Percentiles rank a stretch among this genome's conserved stretches.
phyloP scores from a whole-genome alignment of 2,329 filamentous ascomycete genomes.

The Fusarium anguioides region DNA sequence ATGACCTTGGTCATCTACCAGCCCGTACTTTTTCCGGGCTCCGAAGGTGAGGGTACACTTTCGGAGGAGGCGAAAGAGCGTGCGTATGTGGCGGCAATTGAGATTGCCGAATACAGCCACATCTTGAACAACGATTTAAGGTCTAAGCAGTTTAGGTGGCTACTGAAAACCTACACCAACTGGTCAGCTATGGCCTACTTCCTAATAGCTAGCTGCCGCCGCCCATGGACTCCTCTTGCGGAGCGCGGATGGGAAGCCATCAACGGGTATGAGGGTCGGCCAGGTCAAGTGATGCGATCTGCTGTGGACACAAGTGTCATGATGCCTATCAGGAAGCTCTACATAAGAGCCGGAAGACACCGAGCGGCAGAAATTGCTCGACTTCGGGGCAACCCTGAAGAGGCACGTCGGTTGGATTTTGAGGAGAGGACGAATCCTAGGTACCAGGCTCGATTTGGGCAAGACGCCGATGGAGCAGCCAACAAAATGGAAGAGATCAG shows the following conservation, averaged over 20 bases:
- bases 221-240: slow-evolving; percentile 61
- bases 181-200: slow-evolving; percentile 64
- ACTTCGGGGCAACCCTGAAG: slow-evolving; percentile 60
- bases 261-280: slow-evolving; percentile 52
- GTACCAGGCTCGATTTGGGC: slow-evolving; percentile 58
- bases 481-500: slow-evolving; percentile 58
- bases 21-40: slow-evolving; percentile 72
- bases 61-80: slow-evolving; percentile 73
- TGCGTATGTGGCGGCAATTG: slow-evolving; percentile 77
- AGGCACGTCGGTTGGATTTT: slow-evolving; percentile 61
- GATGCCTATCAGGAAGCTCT: slow-evolving; percentile 65
- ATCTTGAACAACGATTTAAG: slow-evolving; percentile 70
- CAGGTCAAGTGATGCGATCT: slow-evolving; percentile 58
- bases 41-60: slow-evolving; percentile 64
- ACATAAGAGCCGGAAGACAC: slow-evolving; percentile 63
- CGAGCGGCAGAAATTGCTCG: slow-evolving; percentile 63
- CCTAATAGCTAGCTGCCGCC: slow-evolving; percentile 58
- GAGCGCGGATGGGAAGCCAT: slow-evolving; percentile 64
- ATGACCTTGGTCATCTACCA: slow-evolving; percentile 83
- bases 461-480: slow-evolving; percentile 60
- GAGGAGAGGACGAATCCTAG: slow-evolving; percentile 59
- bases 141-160: slow-evolving; percentile 60
- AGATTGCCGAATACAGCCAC: slow-evolving; percentile 77
- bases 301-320: slow-evolving; percentile 62
- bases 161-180: slow-evolving; percentile 63